Evolutionary conservation across 108 stramenopile species (phyloP).

Genomic region (Epithemia pelagica): DNA sequence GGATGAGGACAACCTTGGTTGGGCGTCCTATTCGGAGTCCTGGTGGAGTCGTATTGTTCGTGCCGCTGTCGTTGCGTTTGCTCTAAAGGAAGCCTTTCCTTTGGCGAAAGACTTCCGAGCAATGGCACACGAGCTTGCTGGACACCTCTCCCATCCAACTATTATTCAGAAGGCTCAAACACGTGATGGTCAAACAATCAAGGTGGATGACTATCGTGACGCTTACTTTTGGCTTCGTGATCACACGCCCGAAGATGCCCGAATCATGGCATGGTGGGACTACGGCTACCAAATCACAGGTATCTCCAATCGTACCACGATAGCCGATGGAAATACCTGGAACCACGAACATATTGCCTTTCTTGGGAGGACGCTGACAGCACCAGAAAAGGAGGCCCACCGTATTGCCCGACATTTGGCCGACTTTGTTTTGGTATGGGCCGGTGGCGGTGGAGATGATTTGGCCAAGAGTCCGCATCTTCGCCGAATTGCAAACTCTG

Average conservation of each 20-base stretch:
- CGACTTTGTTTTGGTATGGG: conserved; percentile 94
- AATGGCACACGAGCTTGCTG: conserved; percentile 42
- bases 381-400: conserved; percentile 89
- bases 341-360: conserved; percentile 99
- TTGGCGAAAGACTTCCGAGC: conserved; percentile 33
- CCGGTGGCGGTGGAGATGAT: conserved; percentile 96
- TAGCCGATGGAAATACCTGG: conserved; percentile 99
- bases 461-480: conserved; percentile 95
- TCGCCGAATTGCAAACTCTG: conserved; percentile 94
- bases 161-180: conserved; percentile 87
- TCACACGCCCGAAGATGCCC: conserved; percentile 93
- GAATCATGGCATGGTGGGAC: conserved; percentile 99
- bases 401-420: conserved; percentile 92
- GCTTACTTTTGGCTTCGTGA: conserved; percentile 97
- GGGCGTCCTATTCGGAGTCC: background rate
- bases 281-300: conserved; percentile 94
- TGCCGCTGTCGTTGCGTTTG: conserved; percentile 17
- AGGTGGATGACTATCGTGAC: conserved; percentile 97
- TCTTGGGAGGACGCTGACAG: conserved; percentile 85
- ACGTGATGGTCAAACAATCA: conserved; percentile 46
- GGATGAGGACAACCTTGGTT: conserved; percentile 4
- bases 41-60: conserved; percentile 32
- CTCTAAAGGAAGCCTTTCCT: conserved; percentile 24
- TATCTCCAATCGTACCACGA: conserved; percentile 95
- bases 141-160: conserved; percentile 71